Evolutionary conservation across 805 yeast species (phyloP).

Genomic region (Saturnispora diversa): DNA sequence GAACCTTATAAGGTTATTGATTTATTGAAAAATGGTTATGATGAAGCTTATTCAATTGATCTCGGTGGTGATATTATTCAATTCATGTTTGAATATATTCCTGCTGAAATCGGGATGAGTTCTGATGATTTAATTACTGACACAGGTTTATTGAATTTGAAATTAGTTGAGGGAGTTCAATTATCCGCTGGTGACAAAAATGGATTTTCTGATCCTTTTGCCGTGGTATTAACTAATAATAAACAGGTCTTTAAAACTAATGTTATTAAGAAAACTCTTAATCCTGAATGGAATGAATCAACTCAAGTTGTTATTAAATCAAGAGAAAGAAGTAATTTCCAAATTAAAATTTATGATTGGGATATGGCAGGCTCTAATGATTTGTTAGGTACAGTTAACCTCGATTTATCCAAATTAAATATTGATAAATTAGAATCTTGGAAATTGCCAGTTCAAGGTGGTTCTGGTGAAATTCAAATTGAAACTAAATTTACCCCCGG

Average conservation of each 20-base stretch:
- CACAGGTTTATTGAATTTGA: constrained; percentile 55
- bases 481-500: constrained; percentile 53
- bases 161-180: constrained; percentile 46
- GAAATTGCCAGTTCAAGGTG: constrained; percentile 45
- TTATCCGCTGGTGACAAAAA: constrained; percentile 57
- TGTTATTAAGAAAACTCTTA: constrained; percentile 54
- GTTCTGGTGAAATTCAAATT: constrained; percentile 50
- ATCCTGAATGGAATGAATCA: constrained; percentile 72
- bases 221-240: constrained; percentile 46
- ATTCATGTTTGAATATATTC: constrained; percentile 52
- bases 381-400: constrained; percentile 41
- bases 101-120: constrained; percentile 40
- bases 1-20: constrained; percentile 43
- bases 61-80: constrained; percentile 34
- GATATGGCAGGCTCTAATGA: constrained; percentile 68
- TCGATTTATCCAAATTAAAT: constrained; percentile 45
- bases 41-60: constrained; percentile 38
- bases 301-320: constrained; percentile 54
- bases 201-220: constrained; percentile 73
- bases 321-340: constrained; percentile 44
- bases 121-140: constrained; percentile 52
- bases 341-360: constrained; percentile 60
- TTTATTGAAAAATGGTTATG: constrained; percentile 42
- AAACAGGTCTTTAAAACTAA: constrained; percentile 48
- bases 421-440: constrained; percentile 37